A percentile compares a stretch with the other conserved stretches of the same genome.
phyloP scores from a whole-genome alignment of 2,329 filamentous ascomycete species.

The Neonectria hederae region DNA sequence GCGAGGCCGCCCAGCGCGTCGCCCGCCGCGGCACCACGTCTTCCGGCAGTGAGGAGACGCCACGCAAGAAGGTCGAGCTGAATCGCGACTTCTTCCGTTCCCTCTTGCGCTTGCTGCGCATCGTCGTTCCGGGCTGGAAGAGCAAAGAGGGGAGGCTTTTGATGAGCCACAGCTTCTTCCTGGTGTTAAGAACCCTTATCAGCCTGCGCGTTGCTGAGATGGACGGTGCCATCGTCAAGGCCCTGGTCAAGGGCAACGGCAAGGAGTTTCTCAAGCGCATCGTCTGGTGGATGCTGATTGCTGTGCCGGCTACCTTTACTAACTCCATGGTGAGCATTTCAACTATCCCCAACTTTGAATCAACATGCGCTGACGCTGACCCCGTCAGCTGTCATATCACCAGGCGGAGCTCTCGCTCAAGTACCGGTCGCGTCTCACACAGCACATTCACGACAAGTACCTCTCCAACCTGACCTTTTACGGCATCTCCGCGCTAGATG shows the following conservation, averaged over 20 bases:
- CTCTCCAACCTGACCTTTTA: slow-evolving; percentile 98
- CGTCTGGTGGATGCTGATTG: slow-evolving; percentile 98
- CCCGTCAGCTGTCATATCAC: slow-evolving; percentile 87
- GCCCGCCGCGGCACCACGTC: slow-evolving; percentile 60
- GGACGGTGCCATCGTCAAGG: slow-evolving; percentile 93
- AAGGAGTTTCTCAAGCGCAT: slow-evolving; percentile 89
- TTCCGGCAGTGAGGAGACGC: slow-evolving; percentile 49
- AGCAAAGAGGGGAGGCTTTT: slow-evolving; percentile 89
- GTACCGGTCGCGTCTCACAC: slow-evolving; percentile 93
- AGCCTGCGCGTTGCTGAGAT: slow-evolving; percentile 96
- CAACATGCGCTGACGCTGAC: slow-evolving; percentile 29
- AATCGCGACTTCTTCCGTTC: slow-evolving; percentile 85
- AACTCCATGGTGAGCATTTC: slow-evolving; percentile 86
- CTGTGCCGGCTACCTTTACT: slow-evolving; percentile 94
- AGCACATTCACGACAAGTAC: slow-evolving; percentile 94
- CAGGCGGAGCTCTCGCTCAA: slow-evolving; percentile 93
- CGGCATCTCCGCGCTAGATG: slow-evolving; percentile 91
- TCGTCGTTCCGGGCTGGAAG: slow-evolving; percentile 89
- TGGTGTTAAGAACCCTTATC: slow-evolving; percentile 89
- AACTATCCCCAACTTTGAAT: background rate
- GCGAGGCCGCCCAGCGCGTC: slow-evolving; percentile 68
- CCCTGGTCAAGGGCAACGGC: slow-evolving; percentile 88
- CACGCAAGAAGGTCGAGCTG: slow-evolving; percentile 85
- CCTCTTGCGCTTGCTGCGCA: slow-evolving; percentile 79
- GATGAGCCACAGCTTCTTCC: slow-evolving; percentile 90